Base-by-base conservation (phyloP, 495 filamentous ascomycete genomes). In the Cladorrhinum samala region DNA sequence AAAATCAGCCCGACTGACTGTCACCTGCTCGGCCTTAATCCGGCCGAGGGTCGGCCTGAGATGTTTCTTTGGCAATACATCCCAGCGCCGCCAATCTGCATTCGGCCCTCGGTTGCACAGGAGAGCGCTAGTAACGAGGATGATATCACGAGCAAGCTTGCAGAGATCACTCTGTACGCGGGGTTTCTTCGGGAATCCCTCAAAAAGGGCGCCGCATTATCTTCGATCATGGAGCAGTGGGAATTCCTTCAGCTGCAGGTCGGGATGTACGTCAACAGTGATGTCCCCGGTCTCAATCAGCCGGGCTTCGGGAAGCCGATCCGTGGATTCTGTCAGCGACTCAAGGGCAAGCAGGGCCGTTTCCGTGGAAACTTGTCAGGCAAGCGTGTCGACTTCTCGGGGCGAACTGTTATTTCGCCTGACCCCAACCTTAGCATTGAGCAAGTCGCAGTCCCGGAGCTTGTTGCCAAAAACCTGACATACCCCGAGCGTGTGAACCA, bases 11-110 rank as follows among this genome's bases (percentile, higher is more conserved):
- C 83, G 37, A 75, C 76, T 13, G 94, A 98, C 67, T 96, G 91
- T 64, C 94, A 97, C 63, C 76, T 98, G 9, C 70, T 98, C 18
- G 90, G 90, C 2, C 79, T 98, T 66, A 82, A 95, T 57, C 89
- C 93, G 27, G 76, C 81, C 24, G 87, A 94, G 59, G 91, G 90
- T 1, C 78, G 91, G 43, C 93, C 93, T 1, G 93, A 98, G 61
- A 95, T 95, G 87, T 95, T 96, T 68, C 77, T 98, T 17, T 98
- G 93, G 93, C 89, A 95, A 67, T 96, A 90, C 65, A 77, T 98
- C 20, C 93, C 93, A 1, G 92, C 91, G 2, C 90, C 93, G 1
- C 93, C 93, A 0, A 85, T 96, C 23, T 91, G 88, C 59, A 95
- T 98, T 61, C 81, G 93, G 43, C 93, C 93, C 4, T 95, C 91